Conservation (phyloP, 2,329 filamentous ascomycete genomes). For the Alternaria incomplexa region DNA sequence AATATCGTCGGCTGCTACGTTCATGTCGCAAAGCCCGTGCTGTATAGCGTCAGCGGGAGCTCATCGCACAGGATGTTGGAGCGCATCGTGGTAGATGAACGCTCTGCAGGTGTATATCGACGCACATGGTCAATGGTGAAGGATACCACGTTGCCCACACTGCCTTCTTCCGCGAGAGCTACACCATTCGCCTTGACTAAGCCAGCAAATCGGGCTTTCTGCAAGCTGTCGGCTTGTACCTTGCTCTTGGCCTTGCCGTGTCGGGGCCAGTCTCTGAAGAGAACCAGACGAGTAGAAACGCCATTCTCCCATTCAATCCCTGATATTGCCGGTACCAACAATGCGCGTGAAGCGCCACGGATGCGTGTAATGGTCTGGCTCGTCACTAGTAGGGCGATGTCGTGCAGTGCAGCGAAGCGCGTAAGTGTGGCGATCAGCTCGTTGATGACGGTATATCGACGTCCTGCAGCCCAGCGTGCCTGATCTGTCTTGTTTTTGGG, state of each 20-base stretch:
- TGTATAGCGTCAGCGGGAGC: constrained; percentile 32
- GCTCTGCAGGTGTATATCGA: constrained; percentile 39
- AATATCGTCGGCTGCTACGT: constrained; percentile 40
- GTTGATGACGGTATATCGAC: constrained; percentile 67
- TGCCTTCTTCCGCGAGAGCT: constrained; percentile 48
- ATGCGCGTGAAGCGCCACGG: constrained; percentile 68
- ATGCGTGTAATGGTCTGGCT: constrained; percentile 86
- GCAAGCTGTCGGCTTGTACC: constrained; percentile 37
- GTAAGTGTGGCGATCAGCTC: constrained; percentile 66
- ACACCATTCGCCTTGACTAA: constrained; percentile 54
- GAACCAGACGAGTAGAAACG: constrained; percentile 72
- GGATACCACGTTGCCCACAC: constrained; percentile 59
- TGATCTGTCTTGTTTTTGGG: constrained; percentile 52
- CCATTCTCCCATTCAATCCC: constrained; percentile 81
- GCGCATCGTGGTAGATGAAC: constrained; percentile 28
- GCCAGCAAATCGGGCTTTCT: constrained; percentile 50
- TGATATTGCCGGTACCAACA: constrained; percentile 76
- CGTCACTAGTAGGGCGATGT: constrained; percentile 75
- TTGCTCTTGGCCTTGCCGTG: constrained; percentile 34
- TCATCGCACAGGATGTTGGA: constrained; percentile 13
- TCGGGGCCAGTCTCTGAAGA: constrained; percentile 74
- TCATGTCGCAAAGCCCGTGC: constrained; percentile 43
- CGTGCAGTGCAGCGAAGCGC: constrained; percentile 74
- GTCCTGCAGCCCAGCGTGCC: constrained; percentile 56
- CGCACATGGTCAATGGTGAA: constrained; percentile 55